Evolutionary conservation across 2,329 filamentous ascomycete genomes (phyloP).

Genomic region (Aspergillus carbonarius): DNA sequence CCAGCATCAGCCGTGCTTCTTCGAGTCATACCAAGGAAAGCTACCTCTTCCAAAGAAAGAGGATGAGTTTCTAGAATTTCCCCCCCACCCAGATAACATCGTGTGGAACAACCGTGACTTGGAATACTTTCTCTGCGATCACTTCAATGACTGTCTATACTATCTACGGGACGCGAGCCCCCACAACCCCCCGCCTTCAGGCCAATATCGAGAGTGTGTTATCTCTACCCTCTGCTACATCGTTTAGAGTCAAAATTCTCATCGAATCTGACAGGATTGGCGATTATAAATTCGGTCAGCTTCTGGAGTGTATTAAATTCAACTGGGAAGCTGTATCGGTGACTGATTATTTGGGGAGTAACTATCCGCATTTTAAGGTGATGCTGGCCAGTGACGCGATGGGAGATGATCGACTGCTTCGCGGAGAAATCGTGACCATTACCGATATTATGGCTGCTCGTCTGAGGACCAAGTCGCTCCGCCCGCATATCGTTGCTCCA

Average conservation of each 20-base stretch:
- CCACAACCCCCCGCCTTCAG: neutral
- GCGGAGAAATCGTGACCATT: conserved; percentile 9
- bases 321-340: conserved; percentile 1
- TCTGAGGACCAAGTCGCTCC: conserved; percentile 6
- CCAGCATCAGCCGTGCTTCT: neutral
- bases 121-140: neutral
- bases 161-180: neutral
- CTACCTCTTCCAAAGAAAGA: conserved; percentile 4
- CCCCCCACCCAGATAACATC: neutral
- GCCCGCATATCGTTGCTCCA: conserved; percentile 10
- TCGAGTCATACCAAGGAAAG: neutral
- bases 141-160: neutral
- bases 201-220: conserved; percentile 2
- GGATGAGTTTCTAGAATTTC: neutral
- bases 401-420: conserved; percentile 4
- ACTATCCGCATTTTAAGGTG: conserved; percentile 2
- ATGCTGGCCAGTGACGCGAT: conserved; percentile 3
- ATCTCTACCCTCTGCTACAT: neutral
- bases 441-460: conserved; percentile 8
- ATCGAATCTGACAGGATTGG: neutral
- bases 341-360: neutral
- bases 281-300: conserved; percentile 2
- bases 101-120: conserved; percentile 2
- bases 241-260: neutral
- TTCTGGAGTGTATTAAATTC: neutral